Evolutionary conservation across 2,329 filamentous ascomycete genomes (phyloP).

Genomic region (Sporothrix pseudoabietina): DNA sequence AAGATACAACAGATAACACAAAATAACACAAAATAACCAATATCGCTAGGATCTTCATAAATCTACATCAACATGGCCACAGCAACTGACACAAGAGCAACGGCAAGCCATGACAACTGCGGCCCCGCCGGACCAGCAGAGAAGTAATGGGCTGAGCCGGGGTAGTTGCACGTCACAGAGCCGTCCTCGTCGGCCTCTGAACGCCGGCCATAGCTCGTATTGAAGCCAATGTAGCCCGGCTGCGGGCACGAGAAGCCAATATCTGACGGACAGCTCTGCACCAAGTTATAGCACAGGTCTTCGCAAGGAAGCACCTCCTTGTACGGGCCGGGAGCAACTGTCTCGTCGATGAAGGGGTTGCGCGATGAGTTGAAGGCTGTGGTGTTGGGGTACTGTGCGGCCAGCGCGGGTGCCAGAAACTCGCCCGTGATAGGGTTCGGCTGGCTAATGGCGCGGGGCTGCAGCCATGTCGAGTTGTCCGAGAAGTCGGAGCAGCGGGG

Average conservation of each 20-base stretch:
- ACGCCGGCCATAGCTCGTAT: conserved; percentile 50
- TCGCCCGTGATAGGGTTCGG: conserved; percentile 69
- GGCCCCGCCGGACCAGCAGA: conserved; percentile 38
- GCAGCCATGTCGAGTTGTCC: conserved; percentile 55
- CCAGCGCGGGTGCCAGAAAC: conserved; percentile 47
- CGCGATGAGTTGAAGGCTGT: conserved; percentile 61
- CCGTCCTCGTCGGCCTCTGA: conserved; percentile 34
- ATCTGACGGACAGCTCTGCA: conserved; percentile 77
- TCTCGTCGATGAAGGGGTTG: conserved; percentile 70
- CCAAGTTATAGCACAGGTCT: conserved; percentile 82
- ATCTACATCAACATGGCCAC: conserved; percentile 8
- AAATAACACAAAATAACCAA: not conserved
- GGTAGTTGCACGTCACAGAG: conserved; percentile 59
- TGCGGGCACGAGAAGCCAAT: conserved; percentile 76
- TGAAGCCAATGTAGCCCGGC: conserved; percentile 46
- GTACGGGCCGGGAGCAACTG: conserved; percentile 82
- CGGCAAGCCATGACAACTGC: conserved; percentile 5
- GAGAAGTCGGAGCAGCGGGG: conserved; percentile 85
- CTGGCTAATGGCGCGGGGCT: conserved; percentile 71
- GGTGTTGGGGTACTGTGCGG: conserved; percentile 37
- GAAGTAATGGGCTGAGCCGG: conserved; percentile 59
- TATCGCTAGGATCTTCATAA: not conserved
- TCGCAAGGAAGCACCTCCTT: conserved; percentile 89
- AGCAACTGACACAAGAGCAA: conserved; percentile 17
- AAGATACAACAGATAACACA: not conserved